Conservation (phyloP, 106 monocot species). For the Vanilla planifolia region DNA sequence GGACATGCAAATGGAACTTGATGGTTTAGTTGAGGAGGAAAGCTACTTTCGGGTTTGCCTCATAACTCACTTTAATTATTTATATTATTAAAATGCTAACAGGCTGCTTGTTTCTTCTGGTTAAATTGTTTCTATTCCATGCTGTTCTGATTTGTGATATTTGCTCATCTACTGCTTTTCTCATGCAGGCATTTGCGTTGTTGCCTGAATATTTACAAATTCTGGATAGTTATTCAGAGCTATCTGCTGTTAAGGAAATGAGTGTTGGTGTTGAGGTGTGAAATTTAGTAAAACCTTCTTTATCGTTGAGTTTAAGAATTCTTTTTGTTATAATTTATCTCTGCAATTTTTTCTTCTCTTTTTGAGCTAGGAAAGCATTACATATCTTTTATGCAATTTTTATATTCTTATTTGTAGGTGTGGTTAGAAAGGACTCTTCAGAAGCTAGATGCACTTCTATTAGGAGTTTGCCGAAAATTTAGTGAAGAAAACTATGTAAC, state of each 20-base stretch:
- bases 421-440: slow-evolving; percentile 90
- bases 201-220: slow-evolving; percentile 92
- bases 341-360: neutral
- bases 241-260: slow-evolving; percentile 84
- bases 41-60: slow-evolving; percentile 65
- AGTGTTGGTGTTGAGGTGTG: slow-evolving; percentile 75
- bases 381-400: neutral
- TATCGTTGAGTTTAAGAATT: neutral
- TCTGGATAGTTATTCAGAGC: slow-evolving; percentile 79
- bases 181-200: slow-evolving; percentile 80
- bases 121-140: neutral
- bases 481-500: slow-evolving; percentile 74
- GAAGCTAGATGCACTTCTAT: slow-evolving; percentile 81
- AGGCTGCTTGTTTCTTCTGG: neutral
- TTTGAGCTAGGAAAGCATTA: neutral
- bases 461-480: slow-evolving; percentile 87
- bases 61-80: neutral
- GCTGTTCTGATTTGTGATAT: neutral
- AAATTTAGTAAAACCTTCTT: slow-evolving; percentile 2
- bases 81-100: neutral
- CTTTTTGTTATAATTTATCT: neutral
- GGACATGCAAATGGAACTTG: slow-evolving; percentile 86
- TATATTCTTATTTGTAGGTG: slow-evolving; percentile 25
- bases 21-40: slow-evolving; percentile 69
- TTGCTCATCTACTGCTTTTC: slow-evolving; percentile 4